Evolutionary conservation across 2,329 filamentous ascomycete genomes (phyloP), one percentile per base, ranked within the genome.

Genomic region (Hymenoscyphus repandus): DNA sequence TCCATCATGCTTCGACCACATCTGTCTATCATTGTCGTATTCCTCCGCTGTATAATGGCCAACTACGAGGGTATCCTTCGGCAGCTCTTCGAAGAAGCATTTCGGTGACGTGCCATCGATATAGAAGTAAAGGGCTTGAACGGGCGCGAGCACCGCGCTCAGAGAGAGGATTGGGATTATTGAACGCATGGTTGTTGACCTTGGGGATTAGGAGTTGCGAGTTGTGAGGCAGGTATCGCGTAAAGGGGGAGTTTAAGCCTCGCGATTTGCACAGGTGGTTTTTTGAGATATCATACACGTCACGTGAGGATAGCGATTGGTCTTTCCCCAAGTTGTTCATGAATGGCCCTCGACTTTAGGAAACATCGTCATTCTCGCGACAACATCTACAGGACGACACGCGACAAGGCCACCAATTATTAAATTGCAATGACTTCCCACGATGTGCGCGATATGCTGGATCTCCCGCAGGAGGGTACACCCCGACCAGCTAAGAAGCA

Each of bases 1-100:
- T 58, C 85, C 85, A 57, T 83, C 77, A 68, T 93, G 88, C 66
- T 85, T 77, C 47, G 76, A 71, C 81, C 89, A 97, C 46, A 73
- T 68, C 60, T 81, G 79, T 51, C 76, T 72, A 60, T 83, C 74
- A 51, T 88, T 80, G 70, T 93, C 85, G 74, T 82, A 93, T 69
- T 95, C 87, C 71, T 93, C 86, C 45, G 90, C 89, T 49, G 79
- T 82, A 77, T 91, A 99, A 72, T 93, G 86, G 61, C 93, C 93
- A 53, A 96, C 91, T 50, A 99, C 92, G 52, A 99, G 75, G 12
- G 93, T 97, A 70, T 96, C 92, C 77, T 97, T 96, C 59, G 93
- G 91, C 53, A 99, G 80, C 72, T 97, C 92, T 75, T 99, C 93
- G 74, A 88, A 95, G 82, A 99, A 99, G 74, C 93, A 99, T 74